Conservation (phyloP, 495 filamentous ascomycete species). For the Podospora pseudocomata region DNA sequence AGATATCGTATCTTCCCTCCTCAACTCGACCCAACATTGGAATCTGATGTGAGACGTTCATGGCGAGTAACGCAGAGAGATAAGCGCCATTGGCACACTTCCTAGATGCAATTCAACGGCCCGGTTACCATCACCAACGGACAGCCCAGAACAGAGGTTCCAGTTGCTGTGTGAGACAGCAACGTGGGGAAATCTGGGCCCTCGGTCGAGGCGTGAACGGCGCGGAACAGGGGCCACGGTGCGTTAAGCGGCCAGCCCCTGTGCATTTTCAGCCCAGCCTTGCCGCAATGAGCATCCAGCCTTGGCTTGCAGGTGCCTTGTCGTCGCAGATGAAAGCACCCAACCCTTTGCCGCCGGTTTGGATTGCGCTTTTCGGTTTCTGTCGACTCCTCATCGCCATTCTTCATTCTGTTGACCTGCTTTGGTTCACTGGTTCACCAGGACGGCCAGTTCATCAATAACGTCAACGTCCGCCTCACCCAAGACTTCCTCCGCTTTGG, state of each 20-base stretch:
- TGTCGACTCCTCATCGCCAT: neutral
- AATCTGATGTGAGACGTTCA: neutral
- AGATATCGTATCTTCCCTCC: neutral
- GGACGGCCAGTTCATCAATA: neutral
- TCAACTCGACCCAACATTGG: neutral
- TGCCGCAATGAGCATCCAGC: neutral
- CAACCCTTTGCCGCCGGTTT: conserved; percentile 2
- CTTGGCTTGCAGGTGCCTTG: conserved; percentile 1
- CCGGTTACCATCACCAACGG: neutral
- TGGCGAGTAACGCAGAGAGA: neutral
- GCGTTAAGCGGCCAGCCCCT: neutral
- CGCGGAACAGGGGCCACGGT: neutral
- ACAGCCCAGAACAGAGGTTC: too few species aligned
- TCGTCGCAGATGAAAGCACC: conserved; percentile 3
- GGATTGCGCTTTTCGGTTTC: neutral
- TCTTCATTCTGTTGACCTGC: neutral
- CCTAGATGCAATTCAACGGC: neutral
- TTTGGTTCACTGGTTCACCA: neutral
- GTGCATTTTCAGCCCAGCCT: conserved; percentile 1
- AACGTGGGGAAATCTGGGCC: neutral
- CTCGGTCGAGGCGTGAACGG: neutral
- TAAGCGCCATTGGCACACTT: neutral
- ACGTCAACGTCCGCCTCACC: neutral
- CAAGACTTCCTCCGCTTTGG: neutral
- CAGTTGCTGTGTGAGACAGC: neutral